Base-by-base conservation (phyloP, 2,329 filamentous ascomycete species). In the Ophiostoma ips region DNA sequence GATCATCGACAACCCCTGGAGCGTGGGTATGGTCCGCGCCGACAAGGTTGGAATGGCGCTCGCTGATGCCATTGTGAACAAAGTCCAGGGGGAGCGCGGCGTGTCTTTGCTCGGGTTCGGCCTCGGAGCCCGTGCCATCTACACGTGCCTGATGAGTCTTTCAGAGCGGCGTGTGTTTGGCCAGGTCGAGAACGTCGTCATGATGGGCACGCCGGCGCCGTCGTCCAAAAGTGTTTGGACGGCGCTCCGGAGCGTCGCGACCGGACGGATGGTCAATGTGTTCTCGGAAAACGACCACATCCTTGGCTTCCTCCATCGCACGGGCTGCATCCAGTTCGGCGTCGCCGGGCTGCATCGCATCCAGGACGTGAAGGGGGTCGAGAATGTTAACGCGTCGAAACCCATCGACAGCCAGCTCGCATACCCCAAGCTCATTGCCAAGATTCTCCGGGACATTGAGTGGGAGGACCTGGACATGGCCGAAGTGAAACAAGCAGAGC, bases 231-330 rank as follows among this genome's bases (percentile, higher is more conserved):
- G 74, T 8, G 79, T 85, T 49, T 95, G 90, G 89, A 72, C 83
- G 28, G 73, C 79, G 6, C 75, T 95, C 60, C 81, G 85, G 55
- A 83, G 79, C 52, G 84, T 90, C 2, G 87, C 94, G 4, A 75
- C 79, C 37, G 88, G 89, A 0, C 79, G 88, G 19, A 71, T 95
- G n/a, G 75, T 95, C 60, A 96, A 95, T 58, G 87, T 92, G 3
- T 95, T 83, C 63, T 94, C 86, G 1, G 80, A 83, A 48, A 85
- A 87, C 44, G 90, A 96, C 63, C 88, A 87, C 56, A 80, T 95
- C 21, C 79, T 96, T 2, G 88, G 81, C 1, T 94, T 95, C 62
- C 70, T 95, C 36, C 94, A 90, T 63, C 81, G 90, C 47, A 86
- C 80, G 3, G 86, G 84, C 49, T 87, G 83, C 57, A 76, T 90